phyloP scores from a whole-genome alignment of 371 early-diverging fungal genomes.

The Syncephalastrum sp. region DNA sequence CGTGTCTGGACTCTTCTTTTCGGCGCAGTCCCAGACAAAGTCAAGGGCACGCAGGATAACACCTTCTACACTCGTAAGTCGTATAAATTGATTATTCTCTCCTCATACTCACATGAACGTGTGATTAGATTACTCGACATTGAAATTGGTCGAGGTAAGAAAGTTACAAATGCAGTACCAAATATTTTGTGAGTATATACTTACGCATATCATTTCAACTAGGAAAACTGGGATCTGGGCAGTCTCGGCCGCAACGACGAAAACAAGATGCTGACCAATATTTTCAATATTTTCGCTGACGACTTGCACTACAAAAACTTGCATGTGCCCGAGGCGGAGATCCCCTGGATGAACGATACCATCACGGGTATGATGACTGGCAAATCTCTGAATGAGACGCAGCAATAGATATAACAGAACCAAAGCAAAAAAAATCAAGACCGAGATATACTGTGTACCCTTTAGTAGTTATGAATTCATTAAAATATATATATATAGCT shows the following conservation, averaged over 20 bases:
- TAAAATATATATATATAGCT: too few relatives aligned
- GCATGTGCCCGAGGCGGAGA: slow-evolving; percentile 22
- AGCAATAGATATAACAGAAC: not conserved
- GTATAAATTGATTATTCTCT: too few relatives aligned
- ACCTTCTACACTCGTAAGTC: slow-evolving; percentile 13
- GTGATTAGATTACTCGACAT: slow-evolving; percentile 53
- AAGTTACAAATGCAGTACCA: not conserved
- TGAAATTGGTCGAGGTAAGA: slow-evolving; percentile 25
- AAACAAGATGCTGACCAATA: slow-evolving; percentile 19
- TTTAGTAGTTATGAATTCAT: too few relatives aligned
- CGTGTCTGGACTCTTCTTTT: slow-evolving; percentile 30
- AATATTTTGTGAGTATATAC: not conserved
- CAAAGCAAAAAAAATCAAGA: too few relatives aligned
- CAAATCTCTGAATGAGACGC: slow-evolving; percentile 25
- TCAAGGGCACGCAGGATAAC: slow-evolving; percentile 32
- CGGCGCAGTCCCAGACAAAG: slow-evolving; percentile 22
- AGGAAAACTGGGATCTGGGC: slow-evolving; percentile 25
- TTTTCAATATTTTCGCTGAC: slow-evolving; percentile 33
- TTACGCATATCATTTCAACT: too few relatives aligned
- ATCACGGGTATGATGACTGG: slow-evolving; percentile 38
- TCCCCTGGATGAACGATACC: slow-evolving; percentile 30
- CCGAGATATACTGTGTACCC: too few relatives aligned
- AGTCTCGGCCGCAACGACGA: slow-evolving; percentile 21
- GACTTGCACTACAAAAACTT: slow-evolving; percentile 31
- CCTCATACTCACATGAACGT: too few relatives aligned